Percentiles rank a stretch among this genome's conserved stretches.
These are phyloP conservation scores for Sphaerulina vaccinii DNA, from an alignment of 2,329 filamentous ascomycete genomes.

Conservation along the genomic window DNA sequence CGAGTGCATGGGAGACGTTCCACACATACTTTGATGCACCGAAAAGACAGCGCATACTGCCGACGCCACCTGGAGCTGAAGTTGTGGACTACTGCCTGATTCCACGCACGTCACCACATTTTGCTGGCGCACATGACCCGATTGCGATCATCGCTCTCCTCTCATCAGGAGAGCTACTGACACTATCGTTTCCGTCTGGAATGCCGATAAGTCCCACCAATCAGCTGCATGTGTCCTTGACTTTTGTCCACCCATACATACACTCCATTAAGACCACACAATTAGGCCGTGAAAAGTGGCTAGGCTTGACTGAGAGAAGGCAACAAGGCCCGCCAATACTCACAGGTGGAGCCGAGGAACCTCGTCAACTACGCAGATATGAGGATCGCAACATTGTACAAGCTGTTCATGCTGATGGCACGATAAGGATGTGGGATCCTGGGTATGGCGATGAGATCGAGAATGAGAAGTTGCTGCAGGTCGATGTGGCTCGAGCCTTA, in stretches of 20 bases:
- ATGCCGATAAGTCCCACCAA: constrained; percentile 90
- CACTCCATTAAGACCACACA: constrained; percentile 69
- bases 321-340: constrained; percentile 75
- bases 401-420: constrained; percentile 86
- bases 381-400: constrained; percentile 82
- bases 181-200: constrained; percentile 87
- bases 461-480: constrained; percentile 75
- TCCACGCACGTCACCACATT: constrained; percentile 80
- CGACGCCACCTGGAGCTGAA: constrained; percentile 73
- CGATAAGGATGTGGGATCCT: constrained; percentile 87
- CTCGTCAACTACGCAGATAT: constrained; percentile 69
- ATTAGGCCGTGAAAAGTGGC: constrained; percentile 77
- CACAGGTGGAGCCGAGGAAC: constrained; percentile 72
- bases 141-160: constrained; percentile 78
- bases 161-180: constrained; percentile 83
- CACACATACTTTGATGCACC: constrained; percentile 74
- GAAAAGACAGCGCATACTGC: constrained; percentile 68
- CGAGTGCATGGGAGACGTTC: constrained; percentile 83
- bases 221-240: constrained; percentile 82
- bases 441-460: constrained; percentile 93
- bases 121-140: constrained; percentile 83
- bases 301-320: constrained; percentile 84
- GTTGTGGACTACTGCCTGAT: constrained; percentile 80
- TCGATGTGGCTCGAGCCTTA: constrained; percentile 80
- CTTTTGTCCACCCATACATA: constrained; percentile 87